Percentiles rank a stretch among this genome's conserved stretches.
phyloP scores from a whole-genome alignment of 352 stramenopile species.

The Pythium inflatum region DNA sequence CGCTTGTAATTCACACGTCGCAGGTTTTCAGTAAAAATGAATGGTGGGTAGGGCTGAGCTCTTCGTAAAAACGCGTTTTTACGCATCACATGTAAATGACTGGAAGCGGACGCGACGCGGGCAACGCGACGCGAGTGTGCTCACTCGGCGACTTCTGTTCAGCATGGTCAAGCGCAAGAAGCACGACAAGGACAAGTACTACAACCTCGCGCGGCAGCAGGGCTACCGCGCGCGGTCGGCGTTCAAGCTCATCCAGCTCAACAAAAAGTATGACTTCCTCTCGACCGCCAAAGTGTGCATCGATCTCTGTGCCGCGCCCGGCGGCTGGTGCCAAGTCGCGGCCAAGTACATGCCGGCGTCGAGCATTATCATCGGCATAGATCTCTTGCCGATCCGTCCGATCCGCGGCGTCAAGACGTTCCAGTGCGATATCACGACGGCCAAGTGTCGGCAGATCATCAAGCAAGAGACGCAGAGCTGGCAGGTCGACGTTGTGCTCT shows the following conservation, averaged over 20 bases:
- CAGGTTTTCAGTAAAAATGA: slow-evolving; percentile 34
- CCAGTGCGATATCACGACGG: slow-evolving; percentile 95
- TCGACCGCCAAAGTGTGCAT: slow-evolving; percentile 96
- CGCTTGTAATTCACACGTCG: slow-evolving; percentile 18
- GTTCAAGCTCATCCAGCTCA: slow-evolving; percentile 99
- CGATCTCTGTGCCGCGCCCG: slow-evolving; percentile 98
- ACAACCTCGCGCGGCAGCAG: slow-evolving; percentile 98
- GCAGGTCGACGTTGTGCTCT: slow-evolving; percentile 98
- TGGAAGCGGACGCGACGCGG: slow-evolving; percentile 30
- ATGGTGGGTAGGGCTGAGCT: slow-evolving; percentile 31
- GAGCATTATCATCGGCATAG: slow-evolving; percentile 98
- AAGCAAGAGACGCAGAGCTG: slow-evolving; percentile 92
- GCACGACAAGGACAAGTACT: slow-evolving; percentile 99
- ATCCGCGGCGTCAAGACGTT: slow-evolving; percentile 98
- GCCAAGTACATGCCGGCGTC: slow-evolving; percentile 91
- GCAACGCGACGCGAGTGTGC: background rate
- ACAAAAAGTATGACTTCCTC: slow-evolving; percentile 99
- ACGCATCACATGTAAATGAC: slow-evolving; percentile 26
- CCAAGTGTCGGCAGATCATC: slow-evolving; percentile 89
- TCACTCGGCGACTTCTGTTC: slow-evolving; percentile 29
- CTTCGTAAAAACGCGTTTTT: slow-evolving; percentile 33
- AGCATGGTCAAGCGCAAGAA: slow-evolving; percentile 97
- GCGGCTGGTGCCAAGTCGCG: slow-evolving; percentile 97
- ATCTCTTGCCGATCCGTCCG: slow-evolving; percentile 97
- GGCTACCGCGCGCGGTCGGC: slow-evolving; percentile 98